Evolutionary conservation across 768 basidiomycete genomes (phyloP).

Genomic region (Phaeolepiota aurea): DNA sequence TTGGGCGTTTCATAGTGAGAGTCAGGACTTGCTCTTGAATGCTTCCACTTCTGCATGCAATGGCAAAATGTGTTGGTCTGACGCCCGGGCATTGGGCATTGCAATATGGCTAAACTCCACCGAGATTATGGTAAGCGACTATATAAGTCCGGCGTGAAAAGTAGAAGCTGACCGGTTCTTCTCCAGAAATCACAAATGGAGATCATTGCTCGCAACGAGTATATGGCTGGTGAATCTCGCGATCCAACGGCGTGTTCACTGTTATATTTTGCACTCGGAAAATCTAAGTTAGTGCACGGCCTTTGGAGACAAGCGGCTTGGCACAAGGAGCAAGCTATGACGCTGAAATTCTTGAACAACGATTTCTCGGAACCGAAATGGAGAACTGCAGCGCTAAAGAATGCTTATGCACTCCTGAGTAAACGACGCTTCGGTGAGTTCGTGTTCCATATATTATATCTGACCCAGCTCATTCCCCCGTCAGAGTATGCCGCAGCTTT

Average conservation of each 20-base stretch:
- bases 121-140: constrained; percentile 59
- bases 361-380: constrained; percentile 81
- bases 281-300: constrained; percentile 86
- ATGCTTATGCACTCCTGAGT: constrained; percentile 85
- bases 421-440: constrained; percentile 86
- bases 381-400: constrained; percentile 92
- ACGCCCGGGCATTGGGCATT: constrained; percentile 80
- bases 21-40: constrained; percentile 73
- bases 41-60: constrained; percentile 67
- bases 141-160: no score
- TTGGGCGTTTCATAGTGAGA: constrained; percentile 96
- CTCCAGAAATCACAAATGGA: constrained; percentile 75
- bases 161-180: no score
- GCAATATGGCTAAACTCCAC: constrained; percentile 80
- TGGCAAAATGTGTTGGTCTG: constrained; percentile 84
- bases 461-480: neutral
- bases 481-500: constrained; percentile 98
- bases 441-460: constrained; percentile 4
- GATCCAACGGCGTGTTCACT: constrained; percentile 88
- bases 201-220: constrained; percentile 84
- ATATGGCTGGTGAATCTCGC: constrained; percentile 77
- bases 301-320: constrained; percentile 94
- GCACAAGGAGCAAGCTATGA: constrained; percentile 82
- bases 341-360: constrained; percentile 89
- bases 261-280: constrained; percentile 92